Percentiles rank a stretch among this genome's conserved stretches.
phyloP scores from a whole-genome alignment of 352 stramenopile genomes.

The Phytophthora nicotianae region DNA sequence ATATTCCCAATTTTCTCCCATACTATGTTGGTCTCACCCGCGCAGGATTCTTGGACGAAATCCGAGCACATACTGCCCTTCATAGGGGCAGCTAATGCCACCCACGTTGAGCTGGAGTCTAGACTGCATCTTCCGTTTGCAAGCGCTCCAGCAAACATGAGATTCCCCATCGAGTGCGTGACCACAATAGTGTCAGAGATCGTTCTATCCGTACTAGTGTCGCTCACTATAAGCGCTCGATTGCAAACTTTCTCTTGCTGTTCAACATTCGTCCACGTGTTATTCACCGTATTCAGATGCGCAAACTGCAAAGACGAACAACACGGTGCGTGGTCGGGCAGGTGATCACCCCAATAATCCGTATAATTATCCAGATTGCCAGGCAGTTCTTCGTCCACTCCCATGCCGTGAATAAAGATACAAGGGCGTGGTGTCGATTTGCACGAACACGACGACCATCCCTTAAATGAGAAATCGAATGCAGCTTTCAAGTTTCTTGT shows the following conservation, averaged over 20 bases:
- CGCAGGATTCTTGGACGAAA: conserved; percentile 37
- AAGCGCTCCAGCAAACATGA: conserved; percentile 27
- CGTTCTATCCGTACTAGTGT: conserved; percentile 8
- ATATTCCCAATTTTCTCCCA: conserved; percentile 23
- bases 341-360: conserved; percentile 17
- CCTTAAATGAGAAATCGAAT: conserved; percentile 12
- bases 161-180: conserved; percentile 43
- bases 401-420: conserved; percentile 23
- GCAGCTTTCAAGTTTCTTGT: conserved; percentile 7
- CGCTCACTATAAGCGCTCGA: conserved; percentile 21
- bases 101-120: conserved; percentile 30
- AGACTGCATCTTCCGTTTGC: conserved; percentile 14
- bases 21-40: conserved; percentile 22
- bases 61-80: conserved; percentile 40
- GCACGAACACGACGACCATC: conserved; percentile 9
- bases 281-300: conserved; percentile 47
- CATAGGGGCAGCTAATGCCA: conserved; percentile 34
- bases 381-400: conserved; percentile 9
- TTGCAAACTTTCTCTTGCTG: conserved; percentile 44
- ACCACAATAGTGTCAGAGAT: conserved; percentile 40
- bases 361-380: conserved; percentile 14
- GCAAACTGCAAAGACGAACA: conserved; percentile 39
- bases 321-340: conserved; percentile 16
- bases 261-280: conserved; percentile 40
- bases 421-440: conserved; percentile 17